Evolutionary conservation across 1,284 basidiomycete species (phyloP), one percentile per base, ranked within the genome.

Genomic region (Naganishia sp.): DNA sequence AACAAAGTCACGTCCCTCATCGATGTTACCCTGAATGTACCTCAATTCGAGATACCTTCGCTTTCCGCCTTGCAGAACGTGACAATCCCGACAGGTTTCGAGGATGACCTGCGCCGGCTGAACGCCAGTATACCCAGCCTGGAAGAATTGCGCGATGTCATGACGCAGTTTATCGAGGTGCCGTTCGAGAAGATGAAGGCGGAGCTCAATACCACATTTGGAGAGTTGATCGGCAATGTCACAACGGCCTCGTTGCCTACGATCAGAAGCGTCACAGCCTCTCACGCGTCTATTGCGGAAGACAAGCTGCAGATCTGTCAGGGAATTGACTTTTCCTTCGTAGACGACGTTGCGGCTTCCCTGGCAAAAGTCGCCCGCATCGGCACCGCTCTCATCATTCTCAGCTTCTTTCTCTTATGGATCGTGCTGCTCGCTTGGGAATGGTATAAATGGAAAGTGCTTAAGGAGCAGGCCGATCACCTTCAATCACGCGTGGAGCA

Each of bases 131-230:
- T 99, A 15, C 95, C 95, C 0, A 89, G 88, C 0, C 82, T 95
- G 21, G 82, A 85, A 23, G 86, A 91, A 23, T 79, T 98, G 44
- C 89, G 90, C 78, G 79, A 87, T 60, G 84, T 84, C 57, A 81
- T 98, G 55, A 84, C 92, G 70, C 78, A 81, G 44, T 77, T 95
- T 64, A 85, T 95, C 72, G 87, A 90, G 72, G 86, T 84, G 0
- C 94, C 94, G 0, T 94, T 97, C 74, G 89, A 94, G 72, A 81
- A 86, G 2, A 79, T 96, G 59, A 94, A 92, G 77, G 81, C 85
- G 69, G 90, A 94, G 64, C 92, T 97, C 77, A 94, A 94, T 75
- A 83, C 87, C 63, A 94, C 92, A 0, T 89, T 94, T 70, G 75
- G 83, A n/a, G 83, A 84, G 16, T 74, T 80, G 55, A 76, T 76